A percentile compares a stretch with the other conserved stretches of the same genome.
Conservation (phyloP, 306 rosid species). For the Echinosophora koreensis region DNA sequence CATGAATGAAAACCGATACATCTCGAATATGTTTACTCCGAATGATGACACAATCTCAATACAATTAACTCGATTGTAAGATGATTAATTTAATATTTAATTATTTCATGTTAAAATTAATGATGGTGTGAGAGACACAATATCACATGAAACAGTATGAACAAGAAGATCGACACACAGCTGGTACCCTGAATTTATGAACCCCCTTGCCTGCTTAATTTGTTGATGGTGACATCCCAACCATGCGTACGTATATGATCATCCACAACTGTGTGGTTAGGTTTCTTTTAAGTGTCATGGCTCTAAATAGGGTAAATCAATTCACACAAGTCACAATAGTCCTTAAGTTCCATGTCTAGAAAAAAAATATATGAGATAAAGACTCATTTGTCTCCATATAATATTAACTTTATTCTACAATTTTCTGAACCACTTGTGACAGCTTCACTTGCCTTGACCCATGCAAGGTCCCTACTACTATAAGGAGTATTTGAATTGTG, state of each 20-base stretch:
- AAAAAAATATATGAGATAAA: slow-evolving; percentile 7
- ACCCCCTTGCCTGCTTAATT: not conserved
- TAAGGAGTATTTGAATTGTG: slow-evolving; percentile 47
- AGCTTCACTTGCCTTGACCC: slow-evolving; percentile 45
- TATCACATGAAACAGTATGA: slow-evolving; percentile 3
- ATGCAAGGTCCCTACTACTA: slow-evolving; percentile 51
- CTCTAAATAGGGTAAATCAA: slow-evolving; percentile 45
- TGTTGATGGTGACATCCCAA: slow-evolving; percentile 57
- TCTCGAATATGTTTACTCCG: not conserved
- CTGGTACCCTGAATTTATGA: slow-evolving; percentile 38
- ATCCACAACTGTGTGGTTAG: slow-evolving; percentile 46
- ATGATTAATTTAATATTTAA: not conserved
- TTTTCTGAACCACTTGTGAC: slow-evolving; percentile 48
- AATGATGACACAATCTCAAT: not conserved
- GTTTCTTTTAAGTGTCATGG: slow-evolving; percentile 33
- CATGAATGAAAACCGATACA: not conserved
- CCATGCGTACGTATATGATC: slow-evolving; percentile 45
- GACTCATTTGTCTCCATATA: slow-evolving; percentile 43
- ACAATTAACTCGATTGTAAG: not conserved
- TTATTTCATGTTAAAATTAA: not conserved
- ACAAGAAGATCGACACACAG: not conserved
- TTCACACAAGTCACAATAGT: slow-evolving; percentile 43
- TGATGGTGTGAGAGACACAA: not conserved
- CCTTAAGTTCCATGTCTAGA: slow-evolving; percentile 43
- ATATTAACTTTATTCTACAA: slow-evolving; percentile 30